These are phyloP conservation scores for Achaetomiella virescens DNA, from an alignment of 495 filamentous ascomycete genomes.

Conservation along the genomic window DNA sequence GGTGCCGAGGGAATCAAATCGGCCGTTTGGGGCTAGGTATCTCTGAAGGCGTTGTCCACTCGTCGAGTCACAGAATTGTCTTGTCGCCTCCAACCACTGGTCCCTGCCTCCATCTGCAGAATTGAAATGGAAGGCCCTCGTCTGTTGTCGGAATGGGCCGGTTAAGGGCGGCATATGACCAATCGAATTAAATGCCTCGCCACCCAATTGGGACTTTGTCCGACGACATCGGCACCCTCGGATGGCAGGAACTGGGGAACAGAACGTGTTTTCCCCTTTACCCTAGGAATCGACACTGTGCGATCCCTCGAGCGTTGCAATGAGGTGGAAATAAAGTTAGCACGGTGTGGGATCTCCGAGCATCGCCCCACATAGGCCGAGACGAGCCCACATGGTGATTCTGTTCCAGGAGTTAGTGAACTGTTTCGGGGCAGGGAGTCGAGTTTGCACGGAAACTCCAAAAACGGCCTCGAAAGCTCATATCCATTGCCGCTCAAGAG, in stretches of 20 bases:
- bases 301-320: too few relatives aligned
- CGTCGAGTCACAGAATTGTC: slow-evolving; percentile 1
- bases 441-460: too few relatives aligned
- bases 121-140: not conserved
- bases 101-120: not conserved
- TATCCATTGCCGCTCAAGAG: too few relatives aligned
- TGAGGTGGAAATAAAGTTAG: slow-evolving; percentile 12
- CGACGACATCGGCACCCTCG: slow-evolving; percentile 13
- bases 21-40: not conserved
- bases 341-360: not conserved
- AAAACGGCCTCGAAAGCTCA: too few relatives aligned
- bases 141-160: slow-evolving; percentile 13
- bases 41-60: not conserved
- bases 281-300: too few relatives aligned
- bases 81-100: not conserved
- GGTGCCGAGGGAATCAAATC: too few relatives aligned
- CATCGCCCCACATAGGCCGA: too few relatives aligned
- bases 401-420: not conserved
- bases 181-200: slow-evolving; percentile 17
- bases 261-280: not conserved
- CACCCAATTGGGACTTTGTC: slow-evolving; percentile 1
- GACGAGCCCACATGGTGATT: not conserved
- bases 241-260: not conserved
- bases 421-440: not conserved
- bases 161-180: slow-evolving; percentile 22